Evolutionary conservation across 108 stramenopile species (phyloP).

Genomic region (Seminavis robusta): DNA sequence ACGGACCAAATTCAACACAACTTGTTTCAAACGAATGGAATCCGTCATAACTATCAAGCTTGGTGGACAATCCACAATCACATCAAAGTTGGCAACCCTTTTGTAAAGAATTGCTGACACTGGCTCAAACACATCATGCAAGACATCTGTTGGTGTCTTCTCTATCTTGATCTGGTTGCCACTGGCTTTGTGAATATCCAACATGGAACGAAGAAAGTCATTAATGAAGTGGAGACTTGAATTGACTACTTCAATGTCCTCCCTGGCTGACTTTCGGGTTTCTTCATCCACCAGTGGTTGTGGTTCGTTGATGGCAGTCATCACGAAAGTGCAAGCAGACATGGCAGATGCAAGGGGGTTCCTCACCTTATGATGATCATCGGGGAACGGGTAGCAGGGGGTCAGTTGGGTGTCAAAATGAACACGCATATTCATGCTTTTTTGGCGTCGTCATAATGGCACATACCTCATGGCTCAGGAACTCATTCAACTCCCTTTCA

Average conservation of each 20-base stretch:
- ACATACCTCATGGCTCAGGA: too few relatives aligned
- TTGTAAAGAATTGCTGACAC: constrained; percentile 28
- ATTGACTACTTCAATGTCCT: constrained; percentile 23
- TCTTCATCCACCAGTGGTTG: constrained; percentile 3
- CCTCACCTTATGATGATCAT: constrained; percentile 9
- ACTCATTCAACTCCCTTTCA: constrained; percentile 53
- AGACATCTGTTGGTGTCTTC: constrained; percentile 31
- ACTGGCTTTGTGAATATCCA: constrained; percentile 50
- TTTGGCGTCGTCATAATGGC: too few relatives aligned
- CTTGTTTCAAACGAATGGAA: constrained; percentile 46
- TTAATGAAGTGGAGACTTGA: constrained; percentile 31
- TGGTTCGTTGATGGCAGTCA: neutral
- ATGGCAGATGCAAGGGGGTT: neutral
- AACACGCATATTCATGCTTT: too few relatives aligned
- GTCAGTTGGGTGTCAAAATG: too few relatives aligned
- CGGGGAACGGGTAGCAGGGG: too few relatives aligned
- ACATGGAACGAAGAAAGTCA: constrained; percentile 33
- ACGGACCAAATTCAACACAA: constrained; percentile 41
- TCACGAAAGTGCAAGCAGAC: constrained; percentile 1
- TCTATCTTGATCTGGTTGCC: constrained; percentile 29
- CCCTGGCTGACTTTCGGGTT: constrained; percentile 6
- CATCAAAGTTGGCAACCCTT: constrained; percentile 12
- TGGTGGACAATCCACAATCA: constrained; percentile 37
- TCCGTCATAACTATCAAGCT: constrained; percentile 41
- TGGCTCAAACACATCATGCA: constrained; percentile 44